Evolutionary conservation across 768 basidiomycete species (phyloP), one percentile per base, ranked within the genome.

Genomic region (Tylopilus vinaceipallidus): DNA sequence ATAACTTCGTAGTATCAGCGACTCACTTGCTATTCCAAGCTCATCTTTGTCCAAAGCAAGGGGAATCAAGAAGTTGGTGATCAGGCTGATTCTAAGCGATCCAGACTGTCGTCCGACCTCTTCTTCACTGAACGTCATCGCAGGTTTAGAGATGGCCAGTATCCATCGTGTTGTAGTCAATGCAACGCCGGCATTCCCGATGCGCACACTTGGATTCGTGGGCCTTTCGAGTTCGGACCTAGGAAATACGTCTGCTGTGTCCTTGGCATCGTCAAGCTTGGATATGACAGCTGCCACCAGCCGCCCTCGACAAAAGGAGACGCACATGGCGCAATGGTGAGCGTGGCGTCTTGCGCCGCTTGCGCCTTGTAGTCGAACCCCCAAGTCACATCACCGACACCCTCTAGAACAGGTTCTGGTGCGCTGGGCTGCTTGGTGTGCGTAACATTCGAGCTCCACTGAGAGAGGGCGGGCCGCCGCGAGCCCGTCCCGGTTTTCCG

Each of bases 111-210:
- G 35, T 19, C 29, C 7, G 26, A 66, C 63, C 58, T 57, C 55
- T 45, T 68, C 64, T n/a, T n/a, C n/a, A n/a, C n/a, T n/a, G 24
- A 58, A 50, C 6, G 56, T 55, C 17, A n/a, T 58, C 62, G 35
- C 50, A 50, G 9, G 54, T 56, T 32, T 66, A 60, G 29, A 56
- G 12, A n/a, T 53, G 58, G 19, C 55, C 56, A 7, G 65, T 60
- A 33, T 68, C 56, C 36, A 67, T 52, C 22, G 16, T 42, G n/a
- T 42, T 39, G 33, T 58, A 56, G 11, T 60, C 62, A 45, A 58
- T 14, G 34, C 12, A 3, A 57, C 43, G 32, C 57, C 52, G n/a
- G 29, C 42, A 40, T 49, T 50, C 30, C 60, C 46, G 38, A 56
- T 32, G n/a, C n/a, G n/a, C n/a, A n/a, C 16, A 37, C 30, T 47